Percentiles rank a stretch among this genome's conserved stretches.
phyloP scores from a whole-genome alignment of 176 grass and related monocot genomes.

The Phoenix dactylifera region DNA sequence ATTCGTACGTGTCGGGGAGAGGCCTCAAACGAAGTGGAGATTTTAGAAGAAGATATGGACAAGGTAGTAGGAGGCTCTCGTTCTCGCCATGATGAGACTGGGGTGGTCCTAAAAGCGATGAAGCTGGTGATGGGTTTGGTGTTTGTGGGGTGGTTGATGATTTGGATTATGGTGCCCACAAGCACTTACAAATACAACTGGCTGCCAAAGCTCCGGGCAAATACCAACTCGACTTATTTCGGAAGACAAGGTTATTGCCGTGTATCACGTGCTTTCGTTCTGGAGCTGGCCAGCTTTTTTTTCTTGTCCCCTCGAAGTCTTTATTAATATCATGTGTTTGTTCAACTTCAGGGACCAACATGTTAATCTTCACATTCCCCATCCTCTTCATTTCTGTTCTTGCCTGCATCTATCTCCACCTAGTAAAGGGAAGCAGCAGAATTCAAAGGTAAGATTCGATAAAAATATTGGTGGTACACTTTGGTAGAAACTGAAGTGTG shows the following conservation, averaged over 20 bases:
- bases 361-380: slow-evolving; percentile 33
- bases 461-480: no score
- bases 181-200: slow-evolving; percentile 26
- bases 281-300: neutral
- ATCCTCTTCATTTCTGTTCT: slow-evolving; percentile 37
- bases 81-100: no score
- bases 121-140: slow-evolving; percentile 16
- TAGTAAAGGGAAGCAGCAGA: neutral
- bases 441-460: neutral
- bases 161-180: slow-evolving; percentile 34
- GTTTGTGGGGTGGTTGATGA: slow-evolving; percentile 41
- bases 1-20: no score
- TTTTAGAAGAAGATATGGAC: no score
- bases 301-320: no score
- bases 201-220: slow-evolving; percentile 21
- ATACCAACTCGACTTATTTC: slow-evolving; percentile 44
- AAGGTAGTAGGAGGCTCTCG: no score
- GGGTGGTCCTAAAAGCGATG: neutral
- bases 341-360: slow-evolving; percentile 18
- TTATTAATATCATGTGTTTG: neutral
- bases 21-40: no score
- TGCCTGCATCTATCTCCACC: slow-evolving; percentile 42
- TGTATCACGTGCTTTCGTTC: neutral
- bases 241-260: slow-evolving; percentile 32
- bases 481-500: no score